phyloP scores from a whole-genome alignment of 345 rosid species.

The Ceriops decandra region DNA sequence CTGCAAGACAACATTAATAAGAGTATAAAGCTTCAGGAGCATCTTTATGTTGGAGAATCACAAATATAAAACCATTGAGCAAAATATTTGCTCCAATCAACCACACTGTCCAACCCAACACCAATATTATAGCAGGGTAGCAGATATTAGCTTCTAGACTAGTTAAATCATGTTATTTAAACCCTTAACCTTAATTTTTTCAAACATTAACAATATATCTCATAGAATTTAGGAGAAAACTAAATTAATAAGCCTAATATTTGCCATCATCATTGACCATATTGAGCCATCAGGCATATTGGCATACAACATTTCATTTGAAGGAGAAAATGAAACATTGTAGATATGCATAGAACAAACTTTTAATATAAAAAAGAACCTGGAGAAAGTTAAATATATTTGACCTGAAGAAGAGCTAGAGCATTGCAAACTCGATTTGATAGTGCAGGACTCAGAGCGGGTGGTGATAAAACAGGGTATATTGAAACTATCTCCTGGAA shows the following conservation, averaged over 20 bases:
- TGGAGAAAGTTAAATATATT: neutral
- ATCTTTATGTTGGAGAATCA: slow-evolving; percentile 9
- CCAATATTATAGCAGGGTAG: neutral
- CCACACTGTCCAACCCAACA: neutral
- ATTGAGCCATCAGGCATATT: neutral
- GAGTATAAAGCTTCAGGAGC: slow-evolving; percentile 9
- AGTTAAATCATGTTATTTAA: neutral
- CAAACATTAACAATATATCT: neutral
- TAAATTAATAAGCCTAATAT: neutral
- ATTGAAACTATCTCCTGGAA: slow-evolving; percentile 93
- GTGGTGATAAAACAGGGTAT: slow-evolving; percentile 94
- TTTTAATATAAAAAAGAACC: neutral
- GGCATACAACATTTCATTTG: neutral
- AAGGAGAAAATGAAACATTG: neutral
- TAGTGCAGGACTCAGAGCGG: slow-evolving; percentile 79
- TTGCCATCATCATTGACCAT: slow-evolving; percentile 2
- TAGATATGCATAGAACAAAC: neutral
- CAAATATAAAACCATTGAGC: neutral
- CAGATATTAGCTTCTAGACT: no score
- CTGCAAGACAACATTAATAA: slow-evolving; percentile 43
- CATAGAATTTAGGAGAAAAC: neutral
- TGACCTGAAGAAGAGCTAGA: slow-evolving; percentile 97
- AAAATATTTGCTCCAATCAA: neutral
- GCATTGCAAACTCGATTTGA: slow-evolving; percentile 98
- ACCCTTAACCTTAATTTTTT: neutral